Conservation (phyloP, 1,284 basidiomycete genomes). For the Ustilago hordei region DNA sequence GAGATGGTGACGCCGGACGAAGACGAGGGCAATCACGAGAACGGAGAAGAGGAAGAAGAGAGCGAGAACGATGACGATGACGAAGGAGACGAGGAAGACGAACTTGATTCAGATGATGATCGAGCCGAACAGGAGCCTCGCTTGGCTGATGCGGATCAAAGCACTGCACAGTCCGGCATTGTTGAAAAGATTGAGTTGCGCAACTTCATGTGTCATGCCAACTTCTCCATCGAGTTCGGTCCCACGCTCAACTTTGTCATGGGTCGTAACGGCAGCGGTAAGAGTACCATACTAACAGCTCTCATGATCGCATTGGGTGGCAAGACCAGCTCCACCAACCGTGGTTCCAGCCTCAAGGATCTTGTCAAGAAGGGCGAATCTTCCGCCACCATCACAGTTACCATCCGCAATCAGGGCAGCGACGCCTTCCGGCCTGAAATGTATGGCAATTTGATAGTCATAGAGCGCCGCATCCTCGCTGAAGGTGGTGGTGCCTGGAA, state of each 20-base stretch:
- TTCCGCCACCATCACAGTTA: conserved; percentile 81
- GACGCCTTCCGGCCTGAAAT: conserved; percentile 86
- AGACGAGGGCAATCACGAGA: conserved; percentile 9
- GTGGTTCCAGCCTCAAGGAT: conserved; percentile 85
- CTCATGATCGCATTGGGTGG: conserved; percentile 94
- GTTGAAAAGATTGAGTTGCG: conserved; percentile 86
- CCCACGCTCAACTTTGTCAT: conserved; percentile 97
- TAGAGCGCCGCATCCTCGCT: conserved; percentile 83
- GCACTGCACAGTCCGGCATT: conserved; percentile 76
- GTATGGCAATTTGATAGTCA: conserved; percentile 85
- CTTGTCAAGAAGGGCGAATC: conserved; percentile 90
- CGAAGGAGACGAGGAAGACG: conserved; percentile 38
- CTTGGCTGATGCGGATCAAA: conserved; percentile 29
- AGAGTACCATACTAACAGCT: conserved; percentile 93
- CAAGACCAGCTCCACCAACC: conserved; percentile 83
- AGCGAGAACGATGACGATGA: conserved; percentile 16
- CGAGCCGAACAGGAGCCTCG: conserved; percentile 26
- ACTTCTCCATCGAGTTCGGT: conserved; percentile 80
- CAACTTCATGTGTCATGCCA: conserved; percentile 97
- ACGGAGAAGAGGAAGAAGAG: conserved; percentile 21
- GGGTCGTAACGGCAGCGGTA: conserved; percentile 79
- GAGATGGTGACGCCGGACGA: conserved; percentile 72
- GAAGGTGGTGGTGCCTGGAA: conserved; percentile 84
- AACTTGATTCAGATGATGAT: conserved; percentile 35
- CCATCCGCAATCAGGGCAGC: conserved; percentile 86